A percentile compares a stretch with the other conserved stretches of the same genome.
Conservation (phyloP, 1,284 basidiomycete species). For the Takashimella tepidaria region DNA sequence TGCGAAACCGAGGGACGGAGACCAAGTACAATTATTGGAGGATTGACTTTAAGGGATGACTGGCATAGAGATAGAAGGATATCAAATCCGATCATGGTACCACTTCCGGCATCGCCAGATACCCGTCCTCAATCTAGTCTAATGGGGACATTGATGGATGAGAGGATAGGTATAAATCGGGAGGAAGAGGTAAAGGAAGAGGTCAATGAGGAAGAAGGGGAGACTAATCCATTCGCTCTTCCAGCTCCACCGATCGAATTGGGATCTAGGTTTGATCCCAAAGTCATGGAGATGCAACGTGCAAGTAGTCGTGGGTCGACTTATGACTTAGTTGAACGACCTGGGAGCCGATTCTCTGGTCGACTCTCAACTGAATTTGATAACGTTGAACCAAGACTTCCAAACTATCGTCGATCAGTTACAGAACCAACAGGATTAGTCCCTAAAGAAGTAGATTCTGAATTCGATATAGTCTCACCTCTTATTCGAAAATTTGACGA, state of each 20-base stretch:
- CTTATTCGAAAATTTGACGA: slow-evolving; percentile 13
- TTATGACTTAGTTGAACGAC: neutral
- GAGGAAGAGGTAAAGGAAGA: slow-evolving; percentile 14
- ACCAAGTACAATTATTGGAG: slow-evolving; percentile 8
- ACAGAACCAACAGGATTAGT: neutral
- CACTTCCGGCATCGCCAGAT: slow-evolving; percentile 19
- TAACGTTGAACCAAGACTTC: neutral
- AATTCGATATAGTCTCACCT: neutral
- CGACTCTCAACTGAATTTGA: neutral
- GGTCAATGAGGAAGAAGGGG: slow-evolving; percentile 8
- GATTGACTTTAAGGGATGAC: slow-evolving; percentile 8
- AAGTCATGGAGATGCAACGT: slow-evolving; percentile 23
- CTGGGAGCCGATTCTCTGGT: neutral
- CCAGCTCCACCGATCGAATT: slow-evolving; percentile 34
- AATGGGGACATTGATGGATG: slow-evolving; percentile 1
- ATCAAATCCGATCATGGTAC: slow-evolving; percentile 25
- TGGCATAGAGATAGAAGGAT: slow-evolving; percentile 8
- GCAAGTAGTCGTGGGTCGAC: neutral
- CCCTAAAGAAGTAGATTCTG: neutral
- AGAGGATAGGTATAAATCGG: slow-evolving; percentile 2
- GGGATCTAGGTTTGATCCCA: slow-evolving; percentile 42
- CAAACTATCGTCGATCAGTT: neutral
- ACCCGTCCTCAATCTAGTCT: neutral
- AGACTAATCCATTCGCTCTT: slow-evolving; percentile 42
- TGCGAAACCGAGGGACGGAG: slow-evolving; percentile 2